These are phyloP conservation scores for Diaporthe eres DNA, from an alignment of 2,329 filamentous ascomycete species.

Conservation along the genomic window DNA sequence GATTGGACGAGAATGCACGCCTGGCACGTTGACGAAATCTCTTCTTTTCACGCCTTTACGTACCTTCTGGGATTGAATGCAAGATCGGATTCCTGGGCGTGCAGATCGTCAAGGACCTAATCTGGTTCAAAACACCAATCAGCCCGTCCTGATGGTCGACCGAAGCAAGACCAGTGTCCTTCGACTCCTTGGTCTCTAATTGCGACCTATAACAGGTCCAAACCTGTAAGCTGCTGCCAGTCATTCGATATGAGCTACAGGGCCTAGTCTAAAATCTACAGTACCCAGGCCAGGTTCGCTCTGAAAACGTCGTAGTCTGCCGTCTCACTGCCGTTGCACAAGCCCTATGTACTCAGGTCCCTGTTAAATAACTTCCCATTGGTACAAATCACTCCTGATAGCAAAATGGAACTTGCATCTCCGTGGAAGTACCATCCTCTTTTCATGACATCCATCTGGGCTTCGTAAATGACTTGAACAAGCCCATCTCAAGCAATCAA, in stretches of 20 bases:
- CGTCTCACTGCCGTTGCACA: not conserved
- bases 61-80: not conserved
- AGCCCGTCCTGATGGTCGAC: not conserved
- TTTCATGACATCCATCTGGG: too few species aligned
- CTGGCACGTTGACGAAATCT: not conserved
- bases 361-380: not conserved
- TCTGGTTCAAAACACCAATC: not conserved
- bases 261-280: not conserved
- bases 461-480: accelerated
- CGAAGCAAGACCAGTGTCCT: not conserved
- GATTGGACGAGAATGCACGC: not conserved
- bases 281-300: too few species aligned
- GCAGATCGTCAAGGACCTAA: not conserved
- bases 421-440: too few species aligned
- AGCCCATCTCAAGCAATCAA: not conserved
- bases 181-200: not conserved
- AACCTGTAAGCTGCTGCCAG: accelerated
- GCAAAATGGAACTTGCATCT: too few species aligned
- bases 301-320: not conserved
- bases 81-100: not conserved
- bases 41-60: too few species aligned
- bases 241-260: not conserved
- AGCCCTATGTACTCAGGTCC: not conserved
- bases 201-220: not conserved
- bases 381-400: too few species aligned